Percentiles rank a stretch among this genome's conserved stretches.
Conservation (phyloP, 2,329 filamentous ascomycete genomes). For the Xylaria multiplex region DNA sequence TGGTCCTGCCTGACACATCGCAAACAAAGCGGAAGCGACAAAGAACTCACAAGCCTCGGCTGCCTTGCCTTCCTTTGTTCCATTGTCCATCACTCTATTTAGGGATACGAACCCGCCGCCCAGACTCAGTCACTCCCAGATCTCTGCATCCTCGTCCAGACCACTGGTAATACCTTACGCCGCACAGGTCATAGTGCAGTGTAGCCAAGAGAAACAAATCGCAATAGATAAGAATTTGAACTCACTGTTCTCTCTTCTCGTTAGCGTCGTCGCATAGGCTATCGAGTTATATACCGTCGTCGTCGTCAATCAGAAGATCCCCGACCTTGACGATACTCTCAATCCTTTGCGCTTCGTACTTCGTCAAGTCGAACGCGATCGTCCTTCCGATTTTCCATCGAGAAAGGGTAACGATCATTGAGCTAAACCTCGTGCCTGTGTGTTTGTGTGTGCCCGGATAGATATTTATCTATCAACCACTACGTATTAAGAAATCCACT, state of each 20-base stretch:
- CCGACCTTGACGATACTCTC: constrained; percentile 47
- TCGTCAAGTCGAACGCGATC: constrained; percentile 40
- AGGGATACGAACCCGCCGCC: constrained; percentile 41
- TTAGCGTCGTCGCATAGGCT: constrained; percentile 45
- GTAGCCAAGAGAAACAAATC: constrained; percentile 46
- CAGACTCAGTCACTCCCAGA: constrained; percentile 31
- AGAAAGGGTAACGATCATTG: constrained; percentile 40
- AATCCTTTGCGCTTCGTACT: constrained; percentile 46
- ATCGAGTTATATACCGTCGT: constrained; percentile 44
- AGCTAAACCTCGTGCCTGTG: constrained; percentile 41
- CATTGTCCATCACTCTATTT: constrained; percentile 40
- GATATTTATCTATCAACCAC: constrained; percentile 47
- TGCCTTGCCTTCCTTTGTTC: constrained; percentile 40
- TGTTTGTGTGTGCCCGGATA: constrained; percentile 41
- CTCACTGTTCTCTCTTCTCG: constrained; percentile 32
- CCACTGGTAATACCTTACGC: constrained; percentile 38
- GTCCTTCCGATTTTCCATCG: constrained; percentile 38
- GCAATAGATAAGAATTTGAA: constrained; percentile 46
- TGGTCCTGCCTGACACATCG: constrained; percentile 33
- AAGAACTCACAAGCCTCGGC: constrained; percentile 31
- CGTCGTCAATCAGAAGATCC: constrained; percentile 47
- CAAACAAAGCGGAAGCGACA: constrained; percentile 39
- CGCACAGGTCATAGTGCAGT: constrained; percentile 51
- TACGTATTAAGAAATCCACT: constrained; percentile 45
- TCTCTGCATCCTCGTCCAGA: constrained; percentile 30